phyloP scores from a whole-genome alignment of 768 basidiomycete genomes.

The Grammothele lineata region DNA sequence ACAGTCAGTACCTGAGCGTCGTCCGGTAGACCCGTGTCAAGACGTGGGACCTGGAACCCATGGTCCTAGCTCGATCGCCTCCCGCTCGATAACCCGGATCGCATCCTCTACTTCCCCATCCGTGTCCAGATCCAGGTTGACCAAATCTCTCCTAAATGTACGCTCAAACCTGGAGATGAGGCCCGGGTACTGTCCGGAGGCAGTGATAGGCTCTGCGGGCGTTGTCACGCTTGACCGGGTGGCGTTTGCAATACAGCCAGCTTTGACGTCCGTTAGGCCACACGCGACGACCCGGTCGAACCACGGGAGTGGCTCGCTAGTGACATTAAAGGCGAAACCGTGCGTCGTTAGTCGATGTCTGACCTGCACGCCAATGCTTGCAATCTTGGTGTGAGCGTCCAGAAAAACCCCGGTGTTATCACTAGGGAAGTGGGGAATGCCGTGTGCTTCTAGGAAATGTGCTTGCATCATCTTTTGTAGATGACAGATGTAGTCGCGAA shows the following conservation, averaged over 20 bases:
- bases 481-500: conserved; percentile 80
- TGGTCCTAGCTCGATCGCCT: conserved; percentile 11
- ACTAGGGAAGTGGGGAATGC: conserved; percentile 51
- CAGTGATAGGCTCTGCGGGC: conserved; percentile 23
- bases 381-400: conserved; percentile 76
- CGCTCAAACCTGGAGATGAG: conserved; percentile 32
- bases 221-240: neutral
- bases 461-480: conserved; percentile 68
- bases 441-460: conserved; percentile 59
- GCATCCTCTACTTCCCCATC: conserved; percentile 22
- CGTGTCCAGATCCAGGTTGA: conserved; percentile 18
- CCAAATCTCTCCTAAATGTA: conserved; percentile 27
- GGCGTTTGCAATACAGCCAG: conserved; percentile 52
- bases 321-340: conserved; percentile 92
- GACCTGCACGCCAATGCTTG: conserved; percentile 95
- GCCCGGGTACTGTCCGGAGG: conserved; percentile 49
- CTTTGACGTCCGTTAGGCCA: conserved; percentile 79
- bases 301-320: conserved; percentile 76
- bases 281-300: conserved; percentile 89
- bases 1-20: too few species aligned
- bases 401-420: conserved; percentile 92
- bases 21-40: too few species aligned
- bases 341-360: conserved; percentile 92
- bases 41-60: too few species aligned
- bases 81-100: conserved; percentile 22